These are phyloP conservation scores for Penicillium macrosclerotiorum DNA, from an alignment of 495 filamentous ascomycete genomes.

Conservation along the genomic window DNA sequence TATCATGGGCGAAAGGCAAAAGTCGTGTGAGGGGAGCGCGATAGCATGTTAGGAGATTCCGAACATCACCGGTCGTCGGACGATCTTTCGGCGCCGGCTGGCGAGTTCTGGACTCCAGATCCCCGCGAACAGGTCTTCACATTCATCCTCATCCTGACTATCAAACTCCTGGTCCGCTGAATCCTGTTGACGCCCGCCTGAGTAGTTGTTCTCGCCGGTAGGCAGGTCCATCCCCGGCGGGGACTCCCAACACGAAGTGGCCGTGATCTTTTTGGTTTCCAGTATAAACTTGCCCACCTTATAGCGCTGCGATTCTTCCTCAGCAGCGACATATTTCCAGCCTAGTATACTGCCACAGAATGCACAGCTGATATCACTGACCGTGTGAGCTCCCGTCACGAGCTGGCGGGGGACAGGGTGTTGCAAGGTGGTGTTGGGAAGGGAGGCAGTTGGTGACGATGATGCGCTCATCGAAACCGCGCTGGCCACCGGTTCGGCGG, in stretches of 20 bases:
- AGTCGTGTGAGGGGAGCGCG: no score
- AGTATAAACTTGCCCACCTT: constrained; percentile 97
- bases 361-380: constrained; percentile 54
- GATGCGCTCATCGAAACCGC: constrained; percentile 31
- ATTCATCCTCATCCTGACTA: constrained; percentile 90
- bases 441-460: constrained; percentile 32
- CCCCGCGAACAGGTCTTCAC: constrained; percentile 88
- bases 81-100: constrained; percentile 55
- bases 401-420: constrained; percentile 68
- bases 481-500: constrained; percentile 33
- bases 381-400: constrained; percentile 72
- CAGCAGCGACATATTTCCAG: constrained; percentile 91
- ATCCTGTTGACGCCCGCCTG: neutral
- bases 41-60: constrained; percentile 22
- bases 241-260: constrained; percentile 68
- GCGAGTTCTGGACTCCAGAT: constrained; percentile 76
- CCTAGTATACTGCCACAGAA: constrained; percentile 70
- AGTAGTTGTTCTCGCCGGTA: neutral
- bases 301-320: constrained; percentile 78
- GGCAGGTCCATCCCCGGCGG: constrained; percentile 4
- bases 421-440: constrained; percentile 58
- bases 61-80: constrained; percentile 27
- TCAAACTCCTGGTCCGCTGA: constrained; percentile 67
- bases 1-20: neutral
- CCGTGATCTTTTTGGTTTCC: constrained; percentile 72